Percentiles rank a stretch among this genome's conserved stretches.
phyloP scores from a whole-genome alignment of 768 basidiomycete genomes.

The Pleurotus eryngii region DNA sequence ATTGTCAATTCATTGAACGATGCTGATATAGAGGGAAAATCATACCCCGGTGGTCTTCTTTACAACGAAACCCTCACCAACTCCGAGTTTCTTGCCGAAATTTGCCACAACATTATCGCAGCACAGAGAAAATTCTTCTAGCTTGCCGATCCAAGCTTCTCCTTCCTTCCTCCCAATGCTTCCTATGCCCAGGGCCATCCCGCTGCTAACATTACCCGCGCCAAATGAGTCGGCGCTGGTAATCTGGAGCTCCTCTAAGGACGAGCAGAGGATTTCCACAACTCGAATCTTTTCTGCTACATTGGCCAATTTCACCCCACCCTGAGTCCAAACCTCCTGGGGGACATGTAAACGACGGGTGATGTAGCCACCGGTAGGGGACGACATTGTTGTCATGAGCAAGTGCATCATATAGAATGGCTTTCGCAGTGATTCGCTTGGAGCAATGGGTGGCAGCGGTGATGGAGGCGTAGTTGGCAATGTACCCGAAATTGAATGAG shows the following conservation, averaged over 20 bases:
- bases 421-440: slow-evolving; percentile 70
- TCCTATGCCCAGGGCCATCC: slow-evolving; percentile 71
- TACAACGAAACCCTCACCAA: slow-evolving; percentile 82
- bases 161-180: slow-evolving; percentile 76
- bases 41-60: slow-evolving; percentile 51
- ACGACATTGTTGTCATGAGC: slow-evolving; percentile 74
- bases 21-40: background rate
- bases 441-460: slow-evolving; percentile 71
- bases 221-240: slow-evolving; percentile 74
- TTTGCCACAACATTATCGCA: slow-evolving; percentile 79
- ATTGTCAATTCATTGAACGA: background rate
- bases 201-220: slow-evolving; percentile 74
- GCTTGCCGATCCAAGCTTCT: slow-evolving; percentile 70
- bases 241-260: slow-evolving; percentile 73
- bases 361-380: slow-evolving; percentile 81
- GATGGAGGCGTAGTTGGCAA: slow-evolving; percentile 75
- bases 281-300: slow-evolving; percentile 84
- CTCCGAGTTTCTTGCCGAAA: slow-evolving; percentile 85
- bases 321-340: slow-evolving; percentile 87
- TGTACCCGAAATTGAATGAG: slow-evolving; percentile 46
- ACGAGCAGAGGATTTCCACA: slow-evolving; percentile 73
- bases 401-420: slow-evolving; percentile 91
- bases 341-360: slow-evolving; percentile 86
- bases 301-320: slow-evolving; percentile 80
- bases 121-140: slow-evolving; percentile 77